phyloP scores from a whole-genome alignment of 75 land plant species.

The Picea sitchensis region DNA sequence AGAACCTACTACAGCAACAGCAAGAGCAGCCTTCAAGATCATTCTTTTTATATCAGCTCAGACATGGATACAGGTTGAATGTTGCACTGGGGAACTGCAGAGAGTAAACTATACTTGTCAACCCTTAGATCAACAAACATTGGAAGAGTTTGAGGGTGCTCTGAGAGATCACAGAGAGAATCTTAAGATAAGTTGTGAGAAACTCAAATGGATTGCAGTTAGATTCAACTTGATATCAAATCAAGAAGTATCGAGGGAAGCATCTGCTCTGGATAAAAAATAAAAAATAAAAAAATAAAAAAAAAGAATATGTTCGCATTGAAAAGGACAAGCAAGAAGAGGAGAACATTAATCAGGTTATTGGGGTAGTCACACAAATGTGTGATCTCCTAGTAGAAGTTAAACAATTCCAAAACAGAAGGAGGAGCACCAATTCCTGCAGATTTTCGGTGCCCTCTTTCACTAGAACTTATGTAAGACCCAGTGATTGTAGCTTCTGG shows the following conservation, averaged over 20 bases:
- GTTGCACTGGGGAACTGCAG: constrained; percentile 7
- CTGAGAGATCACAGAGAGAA: constrained; percentile 14
- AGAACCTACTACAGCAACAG: too few species aligned
- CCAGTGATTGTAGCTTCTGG: constrained; percentile 50
- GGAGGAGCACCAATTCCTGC: constrained; percentile 29
- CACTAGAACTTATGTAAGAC: constrained; percentile 45
- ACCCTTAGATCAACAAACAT: constrained; percentile 14
- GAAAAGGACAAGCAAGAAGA: constrained; percentile 19
- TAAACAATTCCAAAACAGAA: constrained; percentile 18
- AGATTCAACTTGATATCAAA: constrained; percentile 21
- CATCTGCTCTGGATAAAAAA: constrained; percentile 18
- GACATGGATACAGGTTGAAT: too few species aligned
- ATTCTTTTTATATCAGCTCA: too few species aligned
- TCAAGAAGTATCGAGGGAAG: constrained; percentile 20
- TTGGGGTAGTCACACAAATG: constrained; percentile 16
- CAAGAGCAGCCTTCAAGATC: too few species aligned
- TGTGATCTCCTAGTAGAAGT: constrained; percentile 19
- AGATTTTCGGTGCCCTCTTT: constrained; percentile 48
- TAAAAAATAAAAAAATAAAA: too few species aligned
- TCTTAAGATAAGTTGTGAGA: constrained; percentile 14
- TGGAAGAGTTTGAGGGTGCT: constrained; percentile 17
- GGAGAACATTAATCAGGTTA: constrained; percentile 3
- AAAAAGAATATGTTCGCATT: constrained; percentile 6
- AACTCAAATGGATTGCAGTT: constrained; percentile 21
- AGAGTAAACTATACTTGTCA: constrained; percentile 6